Evolutionary conservation across 345 rosid genomes (phyloP).

Genomic region (Excoecaria cochinchinensis): DNA sequence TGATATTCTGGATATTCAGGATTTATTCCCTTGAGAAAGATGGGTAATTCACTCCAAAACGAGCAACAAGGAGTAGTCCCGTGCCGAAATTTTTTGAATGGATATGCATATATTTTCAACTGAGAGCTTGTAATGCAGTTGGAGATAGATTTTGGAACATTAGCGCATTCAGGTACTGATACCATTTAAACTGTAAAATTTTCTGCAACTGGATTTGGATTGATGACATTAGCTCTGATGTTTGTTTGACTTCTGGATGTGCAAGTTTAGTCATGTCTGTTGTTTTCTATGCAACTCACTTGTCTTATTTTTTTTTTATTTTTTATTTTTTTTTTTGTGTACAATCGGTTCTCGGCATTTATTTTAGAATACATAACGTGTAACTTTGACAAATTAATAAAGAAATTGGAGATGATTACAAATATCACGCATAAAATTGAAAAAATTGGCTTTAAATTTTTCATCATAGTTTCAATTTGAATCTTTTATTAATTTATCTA

Average conservation of each 20-base stretch:
- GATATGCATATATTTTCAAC: too few relatives aligned
- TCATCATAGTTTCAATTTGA: too few relatives aligned
- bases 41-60: background rate
- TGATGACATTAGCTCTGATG: background rate
- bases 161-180: background rate
- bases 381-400: too few relatives aligned
- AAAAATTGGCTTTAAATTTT: too few relatives aligned
- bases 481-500: too few relatives aligned
- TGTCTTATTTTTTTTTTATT: too few relatives aligned
- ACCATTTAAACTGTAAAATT: background rate
- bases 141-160: background rate
- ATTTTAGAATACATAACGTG: too few relatives aligned
- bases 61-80: background rate
- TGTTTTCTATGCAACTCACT: too few relatives aligned
- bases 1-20: constrained; percentile 85
- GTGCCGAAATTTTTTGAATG: background rate
- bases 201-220: background rate
- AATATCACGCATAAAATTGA: too few relatives aligned
- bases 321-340: too few relatives aligned
- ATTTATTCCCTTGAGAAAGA: constrained; percentile 51
- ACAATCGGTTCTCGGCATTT: too few relatives aligned
- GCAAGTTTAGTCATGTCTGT: background rate
- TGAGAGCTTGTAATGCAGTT: background rate
- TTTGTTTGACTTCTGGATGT: background rate
- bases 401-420: too few relatives aligned